Evolutionary conservation across 2,329 filamentous ascomycete genomes (phyloP), one percentile per base, ranked within the genome.

Genomic region (Diaporthe amygdali): DNA sequence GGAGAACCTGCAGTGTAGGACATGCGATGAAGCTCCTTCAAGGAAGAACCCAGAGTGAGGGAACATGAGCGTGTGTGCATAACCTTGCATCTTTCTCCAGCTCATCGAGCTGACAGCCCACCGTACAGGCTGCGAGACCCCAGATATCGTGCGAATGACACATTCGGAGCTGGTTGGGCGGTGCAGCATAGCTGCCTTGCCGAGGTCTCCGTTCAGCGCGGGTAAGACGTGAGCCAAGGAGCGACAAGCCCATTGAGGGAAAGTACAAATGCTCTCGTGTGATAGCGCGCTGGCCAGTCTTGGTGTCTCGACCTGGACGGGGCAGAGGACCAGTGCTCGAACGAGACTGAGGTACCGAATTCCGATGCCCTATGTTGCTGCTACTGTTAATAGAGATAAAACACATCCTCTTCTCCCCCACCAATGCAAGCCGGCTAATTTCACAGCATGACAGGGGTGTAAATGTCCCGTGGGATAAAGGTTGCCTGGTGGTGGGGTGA

Each of bases 81-180:
- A 49, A 68, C 51, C 51, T 9, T 68, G 66, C 51, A 68, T 47
- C 22, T 27, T 56, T 20, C n/a, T 25, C 59, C 59, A 49, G 44
- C n/a, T 46, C 37, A 37, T 32, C 30, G 51, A 54, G 54, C 54
- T 47, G 51, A 56, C 30, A 20, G 32, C 37, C 30, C 22, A 46
- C 44, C 3, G 30, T 25, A 37, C 30, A n/a, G n/a, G 39, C 49
- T 68, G 66, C 66, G 30, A n/a, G 22, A 55, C 51, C 64, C 66
- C 51, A 32, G 51, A 47, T 68, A 68, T 56, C 51, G 66, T 68
- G 51, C 51, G 51, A 47, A 47, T 68, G 66, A 55, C 47, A 39
- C 46, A 55, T 37, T 47, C n/a, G 30, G 49, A 47, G 27, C 27
- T 63, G 20, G 9, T 63, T 34, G 8, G 41, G 64, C 49, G 12